These are phyloP conservation scores for Lecanicillium sp. DNA, from an alignment of 2,329 filamentous ascomycete species.

Conservation along the genomic window DNA sequence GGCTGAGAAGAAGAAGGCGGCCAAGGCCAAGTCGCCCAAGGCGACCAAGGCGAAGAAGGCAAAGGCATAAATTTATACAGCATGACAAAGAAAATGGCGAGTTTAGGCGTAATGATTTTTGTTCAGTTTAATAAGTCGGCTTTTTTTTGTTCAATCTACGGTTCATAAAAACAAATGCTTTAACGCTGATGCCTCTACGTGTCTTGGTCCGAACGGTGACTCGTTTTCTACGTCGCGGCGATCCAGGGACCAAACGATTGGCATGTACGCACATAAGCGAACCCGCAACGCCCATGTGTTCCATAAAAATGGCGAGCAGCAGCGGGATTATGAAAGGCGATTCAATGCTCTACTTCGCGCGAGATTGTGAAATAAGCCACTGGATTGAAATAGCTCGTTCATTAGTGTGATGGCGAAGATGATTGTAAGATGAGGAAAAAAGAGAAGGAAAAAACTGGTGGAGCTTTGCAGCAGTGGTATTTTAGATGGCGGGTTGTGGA, in stretches of 20 bases:
- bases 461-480: neutral
- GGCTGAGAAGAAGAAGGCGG: conserved; percentile 19
- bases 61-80: conserved; percentile 13
- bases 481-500: no score
- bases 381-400: conserved; percentile 21
- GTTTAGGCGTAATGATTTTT: conserved; percentile 5
- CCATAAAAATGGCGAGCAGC: conserved; percentile 23
- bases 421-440: conserved; percentile 41
- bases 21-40: conserved; percentile 26
- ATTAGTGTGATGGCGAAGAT: conserved; percentile 28
- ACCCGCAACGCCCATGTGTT: conserved; percentile 43
- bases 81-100: conserved; percentile 8
- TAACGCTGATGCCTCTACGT: no score
- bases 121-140: conserved; percentile 1
- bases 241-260: no score
- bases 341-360: conserved; percentile 45
- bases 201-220: no score
- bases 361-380: conserved; percentile 37
- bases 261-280: conserved; percentile 57
- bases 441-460: conserved; percentile 17
- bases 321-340: conserved; percentile 55
- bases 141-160: no score
- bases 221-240: no score
- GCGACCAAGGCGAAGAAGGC: conserved; percentile 24
- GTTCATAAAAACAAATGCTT: no score